Base-by-base conservation (phyloP, 108 stramenopile species). In the Epithemia pelagica region DNA sequence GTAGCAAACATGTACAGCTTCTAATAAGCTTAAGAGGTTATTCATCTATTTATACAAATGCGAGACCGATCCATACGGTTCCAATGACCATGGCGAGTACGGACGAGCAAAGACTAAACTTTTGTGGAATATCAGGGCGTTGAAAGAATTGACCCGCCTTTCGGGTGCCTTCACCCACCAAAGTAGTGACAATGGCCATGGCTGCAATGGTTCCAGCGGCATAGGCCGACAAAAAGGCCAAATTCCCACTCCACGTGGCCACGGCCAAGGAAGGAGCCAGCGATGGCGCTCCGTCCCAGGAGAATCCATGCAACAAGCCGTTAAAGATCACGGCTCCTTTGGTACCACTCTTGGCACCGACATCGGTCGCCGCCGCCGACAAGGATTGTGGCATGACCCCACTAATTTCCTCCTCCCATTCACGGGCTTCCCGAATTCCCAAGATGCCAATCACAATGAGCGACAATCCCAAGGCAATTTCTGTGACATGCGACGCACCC, bases 281-380 rank as follows among this genome's bases (percentile, higher is more conserved):
- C 19, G 87, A 91, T 15, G 97, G 97, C 0, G 95, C 94, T 22
- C 97, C 97, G 69, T 98, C 97, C 96, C 95, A 96, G 15, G 87
- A 89, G 67, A 98, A 96, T 18, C 97, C 97, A 66, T 97, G 96
- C 54, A 98, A 71, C 18, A 96, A 64, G 15, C 97, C 97, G 70
- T 98, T 98, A 73, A 96, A 82, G 15, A 98, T 72, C n/a, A 98
- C 89, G 21, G 97, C 89, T 51, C 87, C 80, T 56, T 90, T 89
- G 24, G 78, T 77, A 0, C 72, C 66, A 25, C 29, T 54, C 51
- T 68, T 64, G 28, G 58, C 2, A 10, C 32, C 32, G 32, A 59
- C 60, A 30, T 71, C 68, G n/a, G 65, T 68, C 26, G 75, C 78
- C 8, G 83, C 78, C 22, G 78, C 69, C 28, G 74, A 79, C 53